Percentiles rank a stretch among this genome's conserved stretches.
phyloP scores from a whole-genome alignment of 2,329 filamentous ascomycete genomes.

The Epichloe hybrida region DNA sequence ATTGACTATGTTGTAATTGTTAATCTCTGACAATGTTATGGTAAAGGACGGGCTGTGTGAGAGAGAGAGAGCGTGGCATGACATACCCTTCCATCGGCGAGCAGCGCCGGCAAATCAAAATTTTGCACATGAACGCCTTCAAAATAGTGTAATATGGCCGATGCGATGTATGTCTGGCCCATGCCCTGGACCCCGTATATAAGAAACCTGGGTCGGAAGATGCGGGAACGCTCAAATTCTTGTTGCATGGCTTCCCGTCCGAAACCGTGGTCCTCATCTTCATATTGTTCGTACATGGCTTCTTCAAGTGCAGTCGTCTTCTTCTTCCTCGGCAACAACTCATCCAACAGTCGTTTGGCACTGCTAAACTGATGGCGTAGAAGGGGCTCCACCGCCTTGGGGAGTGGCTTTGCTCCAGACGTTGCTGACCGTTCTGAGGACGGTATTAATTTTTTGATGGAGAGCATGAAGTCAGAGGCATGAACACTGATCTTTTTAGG shows the following conservation, averaged over 20 bases:
- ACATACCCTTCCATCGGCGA: slow-evolving; percentile 67
- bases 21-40: neutral
- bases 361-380: slow-evolving; percentile 57
- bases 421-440: slow-evolving; percentile 85
- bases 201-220: slow-evolving; percentile 79
- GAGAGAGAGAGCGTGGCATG: neutral
- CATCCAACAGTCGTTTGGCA: slow-evolving; percentile 58
- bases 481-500: slow-evolving; percentile 72
- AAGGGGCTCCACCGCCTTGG: slow-evolving; percentile 73
- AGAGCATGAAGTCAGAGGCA: slow-evolving; percentile 94
- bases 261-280: slow-evolving; percentile 73
- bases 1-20: slow-evolving; percentile 38
- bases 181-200: slow-evolving; percentile 75
- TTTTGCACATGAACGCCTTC: slow-evolving; percentile 91
- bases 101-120: slow-evolving; percentile 78
- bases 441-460: slow-evolving; percentile 89
- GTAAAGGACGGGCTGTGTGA: neutral
- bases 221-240: slow-evolving; percentile 74
- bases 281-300: slow-evolving; percentile 78
- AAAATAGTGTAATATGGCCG: slow-evolving; percentile 76
- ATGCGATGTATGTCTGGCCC: slow-evolving; percentile 83
- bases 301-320: slow-evolving; percentile 83
- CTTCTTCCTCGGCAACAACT: slow-evolving; percentile 72
- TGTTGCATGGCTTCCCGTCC: slow-evolving; percentile 60
- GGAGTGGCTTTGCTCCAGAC: slow-evolving; percentile 69